A percentile compares a stretch with the other conserved stretches of the same genome.
Evolutionary conservation across 345 rosid species (phyloP).

Genomic region (Citropsis articulata): DNA sequence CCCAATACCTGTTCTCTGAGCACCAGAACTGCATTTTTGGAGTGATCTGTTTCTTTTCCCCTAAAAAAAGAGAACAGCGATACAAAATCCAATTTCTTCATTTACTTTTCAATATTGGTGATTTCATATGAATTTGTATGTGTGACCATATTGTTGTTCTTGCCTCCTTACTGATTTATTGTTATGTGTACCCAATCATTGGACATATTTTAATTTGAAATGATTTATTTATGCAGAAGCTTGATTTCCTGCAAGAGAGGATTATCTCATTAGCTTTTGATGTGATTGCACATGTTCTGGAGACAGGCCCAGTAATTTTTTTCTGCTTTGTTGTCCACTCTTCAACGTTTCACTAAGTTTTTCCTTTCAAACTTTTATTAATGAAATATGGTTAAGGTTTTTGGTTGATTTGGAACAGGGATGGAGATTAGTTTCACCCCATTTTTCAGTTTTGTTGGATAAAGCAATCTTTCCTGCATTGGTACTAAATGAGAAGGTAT

Average conservation of each 20-base stretch:
- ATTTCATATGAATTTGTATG: background rate
- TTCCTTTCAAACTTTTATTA: background rate
- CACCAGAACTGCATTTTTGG: conserved; percentile 9
- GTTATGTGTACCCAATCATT: conserved; percentile 12
- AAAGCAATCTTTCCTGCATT: conserved; percentile 77
- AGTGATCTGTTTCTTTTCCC: background rate
- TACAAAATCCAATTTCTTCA: background rate
- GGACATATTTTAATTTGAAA: conserved; percentile 2
- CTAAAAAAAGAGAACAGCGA: background rate
- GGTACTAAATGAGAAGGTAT: conserved; percentile 71
- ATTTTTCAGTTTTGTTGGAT: conserved; percentile 69
- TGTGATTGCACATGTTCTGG: conserved; percentile 71
- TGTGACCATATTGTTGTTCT: background rate
- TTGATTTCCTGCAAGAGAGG: conserved; percentile 64
- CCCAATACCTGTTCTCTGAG: background rate
- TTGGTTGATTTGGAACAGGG: conserved; percentile 49
- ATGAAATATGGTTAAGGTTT: conserved; percentile 3
- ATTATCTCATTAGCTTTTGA: conserved; percentile 73
- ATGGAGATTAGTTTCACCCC: conserved; percentile 90
- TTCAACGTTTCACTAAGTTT: background rate
- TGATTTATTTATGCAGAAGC: conserved; percentile 50
- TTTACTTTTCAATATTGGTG: background rate
- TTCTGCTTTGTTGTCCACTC: conserved; percentile 9
- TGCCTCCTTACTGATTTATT: conserved; percentile 4
- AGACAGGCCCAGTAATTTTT: conserved; percentile 79